Percentiles rank a stretch among this genome's conserved stretches.
Conservation (phyloP, 345 rosid genomes). For the Rhodomyrtus tomentosa region DNA sequence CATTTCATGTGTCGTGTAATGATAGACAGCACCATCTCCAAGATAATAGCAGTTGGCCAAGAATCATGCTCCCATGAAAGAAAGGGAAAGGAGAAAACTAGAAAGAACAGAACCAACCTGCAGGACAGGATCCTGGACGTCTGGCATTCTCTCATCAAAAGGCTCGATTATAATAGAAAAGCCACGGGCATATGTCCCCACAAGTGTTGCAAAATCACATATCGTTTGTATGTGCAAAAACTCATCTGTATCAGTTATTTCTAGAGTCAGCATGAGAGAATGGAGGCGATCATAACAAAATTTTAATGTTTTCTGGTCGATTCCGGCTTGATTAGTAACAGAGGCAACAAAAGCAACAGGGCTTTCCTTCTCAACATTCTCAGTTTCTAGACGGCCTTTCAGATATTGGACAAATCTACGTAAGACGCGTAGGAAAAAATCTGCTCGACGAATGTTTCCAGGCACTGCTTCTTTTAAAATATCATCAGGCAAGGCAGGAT, state of each 20-base stretch:
- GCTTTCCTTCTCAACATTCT: slow-evolving; percentile 86
- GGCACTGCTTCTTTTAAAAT: slow-evolving; percentile 94
- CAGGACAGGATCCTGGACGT: slow-evolving; percentile 91
- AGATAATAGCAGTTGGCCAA: neutral
- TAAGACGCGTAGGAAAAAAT: slow-evolving; percentile 84
- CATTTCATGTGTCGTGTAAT: neutral
- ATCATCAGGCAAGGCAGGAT: slow-evolving; percentile 98
- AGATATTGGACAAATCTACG: slow-evolving; percentile 87
- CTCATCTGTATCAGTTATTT: slow-evolving; percentile 92
- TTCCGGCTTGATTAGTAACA: slow-evolving; percentile 70
- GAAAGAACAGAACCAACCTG: slow-evolving; percentile 38
- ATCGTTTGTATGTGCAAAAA: slow-evolving; percentile 89
- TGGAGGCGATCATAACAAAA: slow-evolving; percentile 97
- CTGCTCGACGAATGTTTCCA: slow-evolving; percentile 94
- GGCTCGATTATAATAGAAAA: slow-evolving; percentile 96
- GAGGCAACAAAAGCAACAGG: slow-evolving; percentile 79
- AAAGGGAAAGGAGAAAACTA: neutral
- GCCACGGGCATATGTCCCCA: slow-evolving; percentile 84
- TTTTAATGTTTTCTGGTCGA: slow-evolving; percentile 84
- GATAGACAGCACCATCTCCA: neutral
- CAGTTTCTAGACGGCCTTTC: slow-evolving; percentile 63
- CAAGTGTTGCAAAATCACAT: slow-evolving; percentile 95
- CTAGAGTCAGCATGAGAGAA: slow-evolving; percentile 87
- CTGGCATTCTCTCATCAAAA: slow-evolving; percentile 97
- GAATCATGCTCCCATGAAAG: neutral